Percentiles rank a stretch among this genome's conserved stretches.
Conservation (phyloP, 2,329 filamentous ascomycete species). For the Diaporthe caulivora region DNA sequence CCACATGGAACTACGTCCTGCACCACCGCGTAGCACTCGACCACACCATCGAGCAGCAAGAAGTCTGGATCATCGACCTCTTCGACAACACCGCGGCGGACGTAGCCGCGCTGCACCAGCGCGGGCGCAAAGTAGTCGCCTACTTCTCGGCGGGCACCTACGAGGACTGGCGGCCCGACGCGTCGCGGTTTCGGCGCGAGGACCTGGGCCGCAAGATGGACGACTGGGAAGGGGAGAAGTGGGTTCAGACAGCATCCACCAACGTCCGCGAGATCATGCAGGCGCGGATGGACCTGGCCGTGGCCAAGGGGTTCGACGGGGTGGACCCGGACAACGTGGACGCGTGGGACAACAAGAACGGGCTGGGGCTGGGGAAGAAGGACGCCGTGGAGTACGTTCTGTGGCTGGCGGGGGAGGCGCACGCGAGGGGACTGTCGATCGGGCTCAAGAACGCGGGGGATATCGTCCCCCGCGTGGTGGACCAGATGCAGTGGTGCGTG, state of each 20-base stretch:
- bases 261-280: slow-evolving; percentile 68
- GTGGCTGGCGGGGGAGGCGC: slow-evolving; percentile 62
- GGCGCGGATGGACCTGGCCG: slow-evolving; percentile 62
- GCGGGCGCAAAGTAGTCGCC: slow-evolving; percentile 68
- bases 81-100: slow-evolving; percentile 40
- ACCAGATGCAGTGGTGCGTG: slow-evolving; percentile 65
- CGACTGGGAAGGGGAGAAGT: slow-evolving; percentile 69
- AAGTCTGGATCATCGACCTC: slow-evolving; percentile 39
- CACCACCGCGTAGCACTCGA: slow-evolving; percentile 36
- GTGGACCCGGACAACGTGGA: slow-evolving; percentile 72
- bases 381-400: slow-evolving; percentile 63
- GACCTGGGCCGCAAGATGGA: slow-evolving; percentile 64
- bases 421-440: slow-evolving; percentile 59
- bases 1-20: slow-evolving; percentile 39
- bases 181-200: slow-evolving; percentile 55
- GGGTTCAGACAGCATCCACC: slow-evolving; percentile 62
- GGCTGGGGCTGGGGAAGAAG: slow-evolving; percentile 60
- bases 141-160: slow-evolving; percentile 74
- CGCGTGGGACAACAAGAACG: slow-evolving; percentile 66
- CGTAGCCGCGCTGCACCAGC: slow-evolving; percentile 59
- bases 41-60: slow-evolving; percentile 27
- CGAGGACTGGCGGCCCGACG: slow-evolving; percentile 66
- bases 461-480: slow-evolving; percentile 54
- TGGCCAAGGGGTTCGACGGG: slow-evolving; percentile 66
- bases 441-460: slow-evolving; percentile 69